Evolutionary conservation across 345 rosid species (phyloP).

Genomic region (Eucalyptus coolabah): DNA sequence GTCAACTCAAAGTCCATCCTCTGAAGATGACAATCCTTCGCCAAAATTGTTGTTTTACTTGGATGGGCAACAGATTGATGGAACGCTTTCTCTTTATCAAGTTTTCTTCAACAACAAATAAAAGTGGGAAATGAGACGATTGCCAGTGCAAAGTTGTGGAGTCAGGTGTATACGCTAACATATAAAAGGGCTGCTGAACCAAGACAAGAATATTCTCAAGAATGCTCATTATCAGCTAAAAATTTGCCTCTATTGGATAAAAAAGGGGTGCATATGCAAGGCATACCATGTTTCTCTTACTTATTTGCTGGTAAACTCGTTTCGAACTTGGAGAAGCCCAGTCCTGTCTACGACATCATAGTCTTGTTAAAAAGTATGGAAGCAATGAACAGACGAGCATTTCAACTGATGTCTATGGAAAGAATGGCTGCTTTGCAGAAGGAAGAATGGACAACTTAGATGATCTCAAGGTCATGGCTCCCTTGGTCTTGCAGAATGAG

Average conservation of each 20-base stretch:
- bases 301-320: constrained; percentile 40
- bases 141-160: constrained; percentile 41
- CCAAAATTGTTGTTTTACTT: constrained; percentile 53
- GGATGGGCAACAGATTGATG: constrained; percentile 52
- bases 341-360: constrained; percentile 50
- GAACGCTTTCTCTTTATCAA: constrained; percentile 55
- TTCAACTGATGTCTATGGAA: constrained; percentile 56
- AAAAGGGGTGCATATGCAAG: constrained; percentile 1
- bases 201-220: constrained; percentile 5
- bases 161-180: constrained; percentile 45
- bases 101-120: constrained; percentile 61
- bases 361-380: constrained; percentile 74
- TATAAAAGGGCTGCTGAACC: constrained; percentile 36
- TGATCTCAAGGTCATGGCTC: constrained; percentile 34
- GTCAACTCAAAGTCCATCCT: constrained; percentile 12
- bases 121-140: constrained; percentile 41
- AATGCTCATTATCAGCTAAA: background rate
- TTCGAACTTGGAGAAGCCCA: constrained; percentile 36
- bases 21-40: constrained; percentile 6
- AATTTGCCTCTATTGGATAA: constrained; percentile 3
- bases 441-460: constrained; percentile 55
- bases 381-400: constrained; percentile 50
- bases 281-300: constrained; percentile 30
- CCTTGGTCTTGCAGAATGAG: constrained; percentile 44
- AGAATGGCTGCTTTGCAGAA: constrained; percentile 46